phyloP scores from a whole-genome alignment of 2,329 filamentous ascomycete species.

The Samsoniella hepiali region DNA sequence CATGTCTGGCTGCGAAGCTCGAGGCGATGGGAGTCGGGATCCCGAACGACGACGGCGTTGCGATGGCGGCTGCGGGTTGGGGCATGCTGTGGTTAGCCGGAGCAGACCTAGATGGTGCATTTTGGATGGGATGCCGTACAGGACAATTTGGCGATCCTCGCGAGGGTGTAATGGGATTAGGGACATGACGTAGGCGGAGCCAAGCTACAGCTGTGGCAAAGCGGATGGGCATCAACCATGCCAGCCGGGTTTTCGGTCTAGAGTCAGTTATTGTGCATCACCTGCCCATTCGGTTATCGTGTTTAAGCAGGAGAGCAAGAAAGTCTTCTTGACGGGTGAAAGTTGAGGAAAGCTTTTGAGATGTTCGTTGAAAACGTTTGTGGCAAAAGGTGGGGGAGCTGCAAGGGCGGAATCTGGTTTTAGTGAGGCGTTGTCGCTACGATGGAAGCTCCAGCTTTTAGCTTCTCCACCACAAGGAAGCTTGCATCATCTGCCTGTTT shows the following conservation, averaged over 20 bases:
- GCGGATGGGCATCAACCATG: not conserved
- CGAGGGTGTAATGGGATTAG: conserved; percentile 72
- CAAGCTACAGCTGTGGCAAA: not conserved
- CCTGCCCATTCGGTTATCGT: not conserved
- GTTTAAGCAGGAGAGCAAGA: not conserved
- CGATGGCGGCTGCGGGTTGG: conserved; percentile 69
- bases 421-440: not conserved
- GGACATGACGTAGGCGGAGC: conserved; percentile 46
- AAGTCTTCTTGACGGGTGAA: not conserved
- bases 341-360: not conserved
- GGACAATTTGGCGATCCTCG: conserved; percentile 73
- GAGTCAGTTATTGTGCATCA: not conserved
- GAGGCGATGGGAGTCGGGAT: conserved; percentile 79
- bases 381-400: conserved; percentile 16
- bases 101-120: not conserved
- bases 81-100: not conserved
- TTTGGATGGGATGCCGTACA: conserved; percentile 52
- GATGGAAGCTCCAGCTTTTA: not conserved
- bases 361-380: conserved; percentile 1
- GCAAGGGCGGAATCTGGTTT: conserved; percentile 4
- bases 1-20: conserved; percentile 78
- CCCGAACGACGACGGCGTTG: conserved; percentile 88
- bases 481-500: not conserved
- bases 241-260: not conserved
- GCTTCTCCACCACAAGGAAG: not conserved